Evolutionary conservation across 2,329 filamentous ascomycete genomes (phyloP), one percentile per base, ranked within the genome.

Genomic region (Hawksworthiomyces lignivorus): DNA sequence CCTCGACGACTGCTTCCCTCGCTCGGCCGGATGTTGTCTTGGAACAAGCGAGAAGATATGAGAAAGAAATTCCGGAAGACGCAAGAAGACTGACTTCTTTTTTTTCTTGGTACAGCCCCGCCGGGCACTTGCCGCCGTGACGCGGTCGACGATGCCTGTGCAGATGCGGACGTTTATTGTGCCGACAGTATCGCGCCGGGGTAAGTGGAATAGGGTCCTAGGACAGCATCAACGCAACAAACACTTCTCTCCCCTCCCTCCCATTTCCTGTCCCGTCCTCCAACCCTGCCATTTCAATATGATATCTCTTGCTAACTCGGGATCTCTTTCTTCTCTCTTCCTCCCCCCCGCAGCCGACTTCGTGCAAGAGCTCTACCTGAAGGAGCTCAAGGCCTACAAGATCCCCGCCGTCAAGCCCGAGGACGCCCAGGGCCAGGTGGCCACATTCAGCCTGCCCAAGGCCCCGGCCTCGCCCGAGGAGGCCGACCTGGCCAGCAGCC

Each of bases 321-420:
- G 20, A 26, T 17, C 4, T 36, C 22, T 27, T 24, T 11, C 20
- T 11, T 12, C n/a, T 28, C 20, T 19, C 10, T 4, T 5, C 12
- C 20, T 7, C 47, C 54, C 62, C 55, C 61, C 32, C 26, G 20
- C 39, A 97, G 92, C 87, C 80, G 92, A 98, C 68, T 80, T 95
- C 59, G 87, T 98, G 57, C 92, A 97, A 71, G 90, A 97, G 64
- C 79, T 98, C 62, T 98, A 98, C 77, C 81, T 98, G 56, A 84
- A 83, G 67, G 89, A 97, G 70, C 81, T 98, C 62, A 92, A 90
- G 72, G 79, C 80, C 68, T 97, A 95, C 84, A 97, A 97, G 79
- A 72, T 82, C 51, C 73, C 85, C 44, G 72, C 80, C 54, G 63
- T 90, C 70, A 95, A 96, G 76, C 75, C 87, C 51, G 78, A 79